phyloP scores from a whole-genome alignment of 1,284 basidiomycete genomes.

The Trametes sp. region DNA sequence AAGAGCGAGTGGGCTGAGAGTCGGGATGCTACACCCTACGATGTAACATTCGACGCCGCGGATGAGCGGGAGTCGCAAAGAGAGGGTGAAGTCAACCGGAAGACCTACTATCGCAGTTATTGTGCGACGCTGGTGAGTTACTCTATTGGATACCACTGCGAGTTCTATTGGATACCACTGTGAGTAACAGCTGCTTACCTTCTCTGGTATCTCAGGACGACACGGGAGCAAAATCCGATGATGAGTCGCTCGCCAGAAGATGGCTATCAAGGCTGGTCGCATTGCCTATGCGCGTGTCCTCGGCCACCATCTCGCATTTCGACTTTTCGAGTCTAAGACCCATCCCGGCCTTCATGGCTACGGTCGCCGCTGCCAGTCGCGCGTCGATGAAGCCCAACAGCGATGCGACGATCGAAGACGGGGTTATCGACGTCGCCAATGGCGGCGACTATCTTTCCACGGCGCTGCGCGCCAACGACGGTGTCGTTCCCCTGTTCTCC shows the following conservation, averaged over 20 bases:
- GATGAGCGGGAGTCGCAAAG: slow-evolving; percentile 50
- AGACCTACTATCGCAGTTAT: slow-evolving; percentile 55
- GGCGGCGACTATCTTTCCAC: slow-evolving; percentile 12
- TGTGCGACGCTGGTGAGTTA: slow-evolving; percentile 48
- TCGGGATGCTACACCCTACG: slow-evolving; percentile 55
- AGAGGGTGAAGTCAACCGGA: slow-evolving; percentile 48
- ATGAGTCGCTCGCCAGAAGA: neutral
- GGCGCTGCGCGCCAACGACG: slow-evolving; percentile 51
- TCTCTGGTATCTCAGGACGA: neutral
- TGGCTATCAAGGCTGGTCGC: slow-evolving; percentile 17
- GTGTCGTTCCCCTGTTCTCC: slow-evolving; percentile 59
- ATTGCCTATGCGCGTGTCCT: slow-evolving; percentile 38
- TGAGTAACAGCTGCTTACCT: neutral
- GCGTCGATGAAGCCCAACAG: slow-evolving; percentile 1
- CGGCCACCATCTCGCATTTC: slow-evolving; percentile 43
- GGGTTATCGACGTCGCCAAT: slow-evolving; percentile 15
- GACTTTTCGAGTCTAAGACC: slow-evolving; percentile 49
- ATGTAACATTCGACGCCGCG: slow-evolving; percentile 55
- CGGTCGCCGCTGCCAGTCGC: slow-evolving; percentile 10
- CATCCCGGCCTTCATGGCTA: slow-evolving; percentile 43
- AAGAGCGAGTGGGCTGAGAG: slow-evolving; percentile 59
- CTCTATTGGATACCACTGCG: too few relatives aligned
- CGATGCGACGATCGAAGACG: slow-evolving; percentile 15
- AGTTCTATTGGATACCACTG: neutral
- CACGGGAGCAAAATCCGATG: neutral